Conservation (phyloP, 129 eudicot genomes). For the Ambrosia artemisiifolia region DNA sequence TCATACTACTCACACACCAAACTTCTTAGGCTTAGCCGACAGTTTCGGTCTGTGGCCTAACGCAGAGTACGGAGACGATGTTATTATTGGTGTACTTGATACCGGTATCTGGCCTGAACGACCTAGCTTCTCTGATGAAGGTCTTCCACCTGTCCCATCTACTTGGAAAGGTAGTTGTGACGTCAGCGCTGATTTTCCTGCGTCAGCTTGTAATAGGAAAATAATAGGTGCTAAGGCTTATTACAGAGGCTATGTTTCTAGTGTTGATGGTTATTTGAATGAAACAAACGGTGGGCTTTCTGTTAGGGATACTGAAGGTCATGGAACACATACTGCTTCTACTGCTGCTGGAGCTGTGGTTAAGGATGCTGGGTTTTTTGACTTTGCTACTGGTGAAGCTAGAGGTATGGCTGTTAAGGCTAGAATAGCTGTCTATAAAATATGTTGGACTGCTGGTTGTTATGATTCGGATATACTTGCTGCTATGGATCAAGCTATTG, state of each 20-base stretch:
- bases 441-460: slow-evolving; percentile 84
- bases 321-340: slow-evolving; percentile 93
- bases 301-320: slow-evolving; percentile 93
- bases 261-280: slow-evolving; percentile 18
- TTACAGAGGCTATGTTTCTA: slow-evolving; percentile 52
- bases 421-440: slow-evolving; percentile 89
- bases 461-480: slow-evolving; percentile 93
- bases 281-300: slow-evolving; percentile 41
- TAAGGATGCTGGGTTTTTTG: slow-evolving; percentile 52
- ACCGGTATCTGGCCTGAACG: slow-evolving; percentile 98
- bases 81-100: slow-evolving; percentile 86
- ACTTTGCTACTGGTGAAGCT: slow-evolving; percentile 79
- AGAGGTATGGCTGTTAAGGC: slow-evolving; percentile 97
- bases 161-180: slow-evolving; percentile 81
- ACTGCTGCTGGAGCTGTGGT: slow-evolving; percentile 93
- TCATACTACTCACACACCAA: slow-evolving; percentile 89
- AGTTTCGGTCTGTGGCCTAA: slow-evolving; percentile 82
- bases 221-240: slow-evolving; percentile 85
- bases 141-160: slow-evolving; percentile 62
- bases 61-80: slow-evolving; percentile 81
- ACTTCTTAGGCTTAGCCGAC: slow-evolving; percentile 62
- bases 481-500: slow-evolving; percentile 82
- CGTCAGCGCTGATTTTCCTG: slow-evolving; percentile 48
- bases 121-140: slow-evolving; percentile 67
- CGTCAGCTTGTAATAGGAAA: slow-evolving; percentile 58